Evolutionary conservation across 345 rosid genomes (phyloP).

Genomic region (Citropsis articulata): DNA sequence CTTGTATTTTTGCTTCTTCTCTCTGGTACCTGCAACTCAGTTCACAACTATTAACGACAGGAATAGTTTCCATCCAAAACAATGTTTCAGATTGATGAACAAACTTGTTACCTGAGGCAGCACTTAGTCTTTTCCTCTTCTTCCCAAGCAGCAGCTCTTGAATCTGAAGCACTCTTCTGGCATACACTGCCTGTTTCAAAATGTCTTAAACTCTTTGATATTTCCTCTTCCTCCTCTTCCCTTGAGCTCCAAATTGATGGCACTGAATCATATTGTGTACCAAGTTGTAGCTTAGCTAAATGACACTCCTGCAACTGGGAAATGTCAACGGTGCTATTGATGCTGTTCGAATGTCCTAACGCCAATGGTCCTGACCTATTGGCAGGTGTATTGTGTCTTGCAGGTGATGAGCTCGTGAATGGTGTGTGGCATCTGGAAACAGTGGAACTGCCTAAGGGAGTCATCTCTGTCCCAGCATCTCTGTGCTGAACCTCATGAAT

Average conservation of each 20-base stretch:
- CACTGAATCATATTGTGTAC: conserved; percentile 58
- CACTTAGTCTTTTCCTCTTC: conserved; percentile 79
- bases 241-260: conserved; percentile 83
- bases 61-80: background rate
- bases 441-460: conserved; percentile 77
- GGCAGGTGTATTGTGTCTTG: conserved; percentile 91
- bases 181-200: conserved; percentile 49
- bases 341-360: conserved; percentile 24
- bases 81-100: background rate
- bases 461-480: conserved; percentile 92
- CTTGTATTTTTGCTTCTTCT: conserved; percentile 92
- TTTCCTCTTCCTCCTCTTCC: conserved; percentile 87
- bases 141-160: conserved; percentile 67
- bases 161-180: conserved; percentile 52
- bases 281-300: conserved; percentile 67
- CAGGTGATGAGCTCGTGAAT: conserved; percentile 66
- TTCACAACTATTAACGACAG: conserved; percentile 5
- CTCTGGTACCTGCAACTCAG: conserved; percentile 63
- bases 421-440: conserved; percentile 88
- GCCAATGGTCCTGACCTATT: conserved; percentile 81
- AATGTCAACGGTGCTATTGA: conserved; percentile 48
- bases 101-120: conserved; percentile 63
- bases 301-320: conserved; percentile 64
- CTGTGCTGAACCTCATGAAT: conserved; percentile 51
- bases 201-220: conserved; percentile 85